These are phyloP conservation scores for Sugiyamaella floridensis DNA, from an alignment of 805 yeast species.

Conservation along the genomic window DNA sequence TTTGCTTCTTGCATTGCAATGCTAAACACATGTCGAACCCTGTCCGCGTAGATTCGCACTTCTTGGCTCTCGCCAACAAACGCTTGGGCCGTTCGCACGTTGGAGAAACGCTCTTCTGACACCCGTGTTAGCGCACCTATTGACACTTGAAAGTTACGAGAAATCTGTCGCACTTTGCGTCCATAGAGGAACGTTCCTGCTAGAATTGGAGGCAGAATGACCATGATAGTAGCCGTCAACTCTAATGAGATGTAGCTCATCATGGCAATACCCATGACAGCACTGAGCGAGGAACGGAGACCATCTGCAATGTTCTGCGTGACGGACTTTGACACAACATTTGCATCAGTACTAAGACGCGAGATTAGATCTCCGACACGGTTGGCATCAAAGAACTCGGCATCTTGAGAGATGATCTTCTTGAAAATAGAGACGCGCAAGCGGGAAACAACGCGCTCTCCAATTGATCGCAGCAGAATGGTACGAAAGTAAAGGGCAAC, in stretches of 20 bases:
- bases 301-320: slow-evolving; percentile 92
- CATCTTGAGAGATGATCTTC: slow-evolving; percentile 76
- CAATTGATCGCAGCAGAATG: slow-evolving; percentile 66
- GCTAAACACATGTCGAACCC: slow-evolving; percentile 56
- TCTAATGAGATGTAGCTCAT: slow-evolving; percentile 83
- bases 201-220: slow-evolving; percentile 78
- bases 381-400: slow-evolving; percentile 82
- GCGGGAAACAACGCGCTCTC: slow-evolving; percentile 82
- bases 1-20: slow-evolving; percentile 76
- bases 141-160: slow-evolving; percentile 73
- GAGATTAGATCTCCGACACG: slow-evolving; percentile 90
- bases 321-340: slow-evolving; percentile 75
- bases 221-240: slow-evolving; percentile 71
- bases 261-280: slow-evolving; percentile 82
- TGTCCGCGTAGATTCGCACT: slow-evolving; percentile 64
- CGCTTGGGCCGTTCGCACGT: slow-evolving; percentile 80
- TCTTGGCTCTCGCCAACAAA: slow-evolving; percentile 81
- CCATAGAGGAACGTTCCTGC: slow-evolving; percentile 80
- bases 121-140: slow-evolving; percentile 83
- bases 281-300: slow-evolving; percentile 73
- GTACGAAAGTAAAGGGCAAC: slow-evolving; percentile 74
- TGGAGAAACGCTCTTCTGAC: slow-evolving; percentile 84
- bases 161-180: slow-evolving; percentile 61
- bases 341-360: slow-evolving; percentile 80
- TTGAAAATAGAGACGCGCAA: slow-evolving; percentile 69